Evolutionary conservation across 768 basidiomycete genomes (phyloP), one percentile per base, ranked within the genome.

Genomic region (Tulasnella calospora): DNA sequence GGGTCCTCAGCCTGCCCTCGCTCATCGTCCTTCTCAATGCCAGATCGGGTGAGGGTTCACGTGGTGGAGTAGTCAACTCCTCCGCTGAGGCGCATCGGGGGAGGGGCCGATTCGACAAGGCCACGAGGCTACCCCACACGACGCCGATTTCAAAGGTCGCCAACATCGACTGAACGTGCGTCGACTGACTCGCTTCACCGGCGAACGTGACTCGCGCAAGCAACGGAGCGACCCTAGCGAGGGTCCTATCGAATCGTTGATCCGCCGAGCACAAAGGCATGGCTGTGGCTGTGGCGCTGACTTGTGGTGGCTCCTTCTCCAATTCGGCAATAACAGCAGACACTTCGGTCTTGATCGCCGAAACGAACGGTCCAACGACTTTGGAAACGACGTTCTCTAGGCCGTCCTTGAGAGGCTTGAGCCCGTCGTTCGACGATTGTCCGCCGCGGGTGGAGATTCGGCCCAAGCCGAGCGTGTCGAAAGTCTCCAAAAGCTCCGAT

Each of bases 91-190:
- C 15, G 19, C 38, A 15, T 13, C 30, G 30, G 15, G 75, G 80
- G 30, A 40, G 71, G 6, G 81, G 78, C n/a, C 94, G 89, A 82
- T 92, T 88, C 15, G 92, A 87, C 40, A 94, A 82, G 30, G 92
- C 91, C 36, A 94, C 89, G 74, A 94, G 86, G 10, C 88, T 90
- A 30, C 89, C 90, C 93, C 94, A 95, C 2, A 92, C 84, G 0
- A 92, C 83, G 23, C 89, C 90, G 81, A 94, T 93, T 80, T 93
- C 87, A 80, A 94, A 88, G 3, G 90, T 89, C 0, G 92, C 92
- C 21, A 94, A 86, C 1, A 87, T 84, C 21, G 89, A 85, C 80
- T 95, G 91, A 0, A 91, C 87, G 12, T 87, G 82, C 17, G 46
- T 35, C 6, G 80, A 80, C 41, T 86, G 83, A 19, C 88, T 87